phyloP scores from a whole-genome alignment of 768 basidiomycete genomes.

The Dacryopinax primogenitus region DNA sequence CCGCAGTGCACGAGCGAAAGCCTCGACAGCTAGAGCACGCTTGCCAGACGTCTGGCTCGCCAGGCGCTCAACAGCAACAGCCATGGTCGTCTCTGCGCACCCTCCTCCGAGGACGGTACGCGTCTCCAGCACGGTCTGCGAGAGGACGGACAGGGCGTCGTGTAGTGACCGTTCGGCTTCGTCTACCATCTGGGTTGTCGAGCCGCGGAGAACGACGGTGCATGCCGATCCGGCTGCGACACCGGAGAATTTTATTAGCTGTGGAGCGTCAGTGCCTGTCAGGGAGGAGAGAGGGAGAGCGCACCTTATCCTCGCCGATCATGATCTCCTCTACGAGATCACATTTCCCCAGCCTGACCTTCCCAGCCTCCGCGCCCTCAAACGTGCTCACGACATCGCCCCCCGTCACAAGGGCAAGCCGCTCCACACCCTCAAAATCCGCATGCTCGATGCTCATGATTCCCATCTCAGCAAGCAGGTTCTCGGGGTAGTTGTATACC shows the following conservation, averaged over 20 bases:
- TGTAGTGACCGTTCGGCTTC: constrained; percentile 96
- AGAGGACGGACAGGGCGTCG: constrained; percentile 92
- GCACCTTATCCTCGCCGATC: constrained; percentile 96
- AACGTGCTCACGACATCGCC: constrained; percentile 97
- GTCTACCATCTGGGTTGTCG: constrained; percentile 97
- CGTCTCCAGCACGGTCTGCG: constrained; percentile 96
- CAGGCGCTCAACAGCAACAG: constrained; percentile 80
- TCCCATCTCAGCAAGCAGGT: constrained; percentile 83
- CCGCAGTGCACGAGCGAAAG: constrained; percentile 74
- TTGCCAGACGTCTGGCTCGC: constrained; percentile 79
- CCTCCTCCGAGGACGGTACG: constrained; percentile 89
- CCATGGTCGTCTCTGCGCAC: constrained; percentile 98
- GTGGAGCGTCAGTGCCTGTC: constrained; percentile 11
- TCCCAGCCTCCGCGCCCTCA: constrained; percentile 62
- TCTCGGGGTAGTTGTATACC: constrained; percentile 99
- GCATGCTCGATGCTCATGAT: constrained; percentile 97
- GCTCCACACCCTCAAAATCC: constrained; percentile 97
- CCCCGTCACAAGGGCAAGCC: constrained; percentile 88
- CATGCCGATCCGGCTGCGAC: constrained; percentile 96
- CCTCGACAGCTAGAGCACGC: constrained; percentile 89
- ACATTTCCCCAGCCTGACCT: constrained; percentile 79
- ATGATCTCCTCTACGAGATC: constrained; percentile 97
- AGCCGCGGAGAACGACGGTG: constrained; percentile 93
- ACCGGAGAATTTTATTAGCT: constrained; percentile 99
- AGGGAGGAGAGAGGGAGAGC: neutral